These are phyloP conservation scores for Sporothrix pseudoabietina DNA, from an alignment of 2,329 filamentous ascomycete species.

Conservation along the genomic window DNA sequence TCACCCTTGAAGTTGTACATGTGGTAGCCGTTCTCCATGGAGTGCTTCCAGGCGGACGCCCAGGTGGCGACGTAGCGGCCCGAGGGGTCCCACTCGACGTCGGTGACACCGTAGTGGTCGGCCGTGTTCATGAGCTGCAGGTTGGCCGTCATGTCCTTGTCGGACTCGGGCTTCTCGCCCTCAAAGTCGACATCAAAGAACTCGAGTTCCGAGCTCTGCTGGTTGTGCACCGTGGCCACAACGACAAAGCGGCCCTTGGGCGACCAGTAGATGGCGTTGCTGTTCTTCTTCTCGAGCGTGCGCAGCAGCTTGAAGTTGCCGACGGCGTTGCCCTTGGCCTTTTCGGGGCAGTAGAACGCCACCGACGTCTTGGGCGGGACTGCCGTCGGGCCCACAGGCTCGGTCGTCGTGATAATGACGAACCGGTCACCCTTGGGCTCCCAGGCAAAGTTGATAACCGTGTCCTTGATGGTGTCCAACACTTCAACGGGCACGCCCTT, in stretches of 20 bases:
- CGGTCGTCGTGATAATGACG: slow-evolving; percentile 92
- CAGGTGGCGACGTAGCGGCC: slow-evolving; percentile 92
- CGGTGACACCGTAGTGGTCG: slow-evolving; percentile 96
- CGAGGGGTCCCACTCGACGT: slow-evolving; percentile 97
- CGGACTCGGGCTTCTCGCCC: slow-evolving; percentile 88
- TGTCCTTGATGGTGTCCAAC: slow-evolving; percentile 96
- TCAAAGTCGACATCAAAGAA: slow-evolving; percentile 99
- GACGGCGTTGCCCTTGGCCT: slow-evolving; percentile 74
- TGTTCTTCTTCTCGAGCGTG: slow-evolving; percentile 98
- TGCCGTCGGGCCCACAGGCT: slow-evolving; percentile 74
- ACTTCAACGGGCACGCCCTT: slow-evolving; percentile 99
- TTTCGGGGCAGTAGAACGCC: slow-evolving; percentile 95
- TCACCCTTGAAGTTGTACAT: slow-evolving; percentile 95
- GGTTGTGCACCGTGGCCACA: slow-evolving; percentile 87
- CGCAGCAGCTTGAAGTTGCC: slow-evolving; percentile 97
- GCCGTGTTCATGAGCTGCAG: slow-evolving; percentile 90
- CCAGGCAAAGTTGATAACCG: slow-evolving; percentile 99
- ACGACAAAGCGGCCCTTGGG: slow-evolving; percentile 94
- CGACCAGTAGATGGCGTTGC: slow-evolving; percentile 99
- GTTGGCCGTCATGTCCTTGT: slow-evolving; percentile 94
- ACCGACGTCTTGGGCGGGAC: slow-evolving; percentile 93
- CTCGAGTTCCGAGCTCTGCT: slow-evolving; percentile 92
- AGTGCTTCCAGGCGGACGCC: slow-evolving; percentile 93
- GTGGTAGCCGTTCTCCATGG: slow-evolving; percentile 99
- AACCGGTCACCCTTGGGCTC: slow-evolving; percentile 98